Percentiles rank a stretch among this genome's conserved stretches.
phyloP scores from a whole-genome alignment of 2,329 filamentous ascomycete species.

The Pseudodiploospora longispora region DNA sequence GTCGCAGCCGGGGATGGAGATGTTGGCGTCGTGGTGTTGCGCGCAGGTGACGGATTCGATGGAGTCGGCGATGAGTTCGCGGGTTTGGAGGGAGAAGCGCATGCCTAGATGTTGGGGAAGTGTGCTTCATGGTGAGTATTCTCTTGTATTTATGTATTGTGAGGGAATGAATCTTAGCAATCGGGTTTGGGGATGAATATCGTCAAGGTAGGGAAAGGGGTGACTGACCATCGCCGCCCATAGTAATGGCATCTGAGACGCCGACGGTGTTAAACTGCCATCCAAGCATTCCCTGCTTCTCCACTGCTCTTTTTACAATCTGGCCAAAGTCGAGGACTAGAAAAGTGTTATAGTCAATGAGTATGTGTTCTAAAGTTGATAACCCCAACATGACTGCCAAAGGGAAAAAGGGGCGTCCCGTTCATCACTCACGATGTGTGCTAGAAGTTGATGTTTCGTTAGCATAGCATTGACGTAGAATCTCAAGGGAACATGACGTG shows the following conservation, averaged over 20 bases:
- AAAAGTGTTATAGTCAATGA: background rate
- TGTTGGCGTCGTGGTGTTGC: constrained; percentile 87
- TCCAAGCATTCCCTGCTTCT: constrained; percentile 78
- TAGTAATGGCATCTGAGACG: constrained; percentile 85
- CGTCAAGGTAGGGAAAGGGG: background rate
- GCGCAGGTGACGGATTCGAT: constrained; percentile 91
- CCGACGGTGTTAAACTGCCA: constrained; percentile 95
- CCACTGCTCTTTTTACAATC: constrained; percentile 73
- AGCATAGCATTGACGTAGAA: background rate
- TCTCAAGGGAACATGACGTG: background rate
- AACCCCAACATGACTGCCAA: background rate
- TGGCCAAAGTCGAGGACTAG: constrained; percentile 78
- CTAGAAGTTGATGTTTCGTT: constrained; percentile 14
- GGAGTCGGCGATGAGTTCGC: constrained; percentile 89
- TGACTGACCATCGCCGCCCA: constrained; percentile 73
- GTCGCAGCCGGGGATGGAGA: constrained; percentile 88
- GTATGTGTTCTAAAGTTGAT: background rate
- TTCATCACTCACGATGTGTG: constrained; percentile 33
- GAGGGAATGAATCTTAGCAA: background rate
- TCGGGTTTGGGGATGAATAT: no score
- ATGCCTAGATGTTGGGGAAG: constrained; percentile 53
- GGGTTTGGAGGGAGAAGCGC: constrained; percentile 83
- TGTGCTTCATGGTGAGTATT: background rate
- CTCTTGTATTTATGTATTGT: background rate
- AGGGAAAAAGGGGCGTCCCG: background rate